phyloP scores from a whole-genome alignment of 2,329 filamentous ascomycete species.

The Cladorrhinum sp. region DNA sequence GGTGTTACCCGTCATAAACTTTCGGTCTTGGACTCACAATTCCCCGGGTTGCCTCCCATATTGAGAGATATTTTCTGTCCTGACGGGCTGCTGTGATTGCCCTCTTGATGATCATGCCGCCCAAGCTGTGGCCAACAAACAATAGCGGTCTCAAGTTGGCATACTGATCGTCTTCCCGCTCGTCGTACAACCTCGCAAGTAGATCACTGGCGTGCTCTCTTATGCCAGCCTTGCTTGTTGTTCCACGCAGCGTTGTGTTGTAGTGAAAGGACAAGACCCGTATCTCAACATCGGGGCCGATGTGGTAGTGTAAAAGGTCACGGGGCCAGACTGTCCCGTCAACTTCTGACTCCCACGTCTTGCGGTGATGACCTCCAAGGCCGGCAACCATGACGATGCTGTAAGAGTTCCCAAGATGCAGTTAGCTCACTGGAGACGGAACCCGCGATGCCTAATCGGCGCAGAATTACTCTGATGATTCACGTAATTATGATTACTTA shows the following conservation, averaged over 20 bases:
- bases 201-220: constrained; percentile 2
- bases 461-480: no score
- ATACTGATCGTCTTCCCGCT: not conserved
- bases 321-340: not conserved
- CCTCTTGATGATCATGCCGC: constrained; percentile 2
- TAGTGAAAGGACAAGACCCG: constrained; percentile 1
- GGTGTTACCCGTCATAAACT: no score
- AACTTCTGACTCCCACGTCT: not conserved
- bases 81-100: not conserved
- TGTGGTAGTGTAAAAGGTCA: not conserved
- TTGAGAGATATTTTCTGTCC: not conserved
- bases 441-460: no score
- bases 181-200: not conserved
- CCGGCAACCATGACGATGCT: not conserved
- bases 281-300: not conserved
- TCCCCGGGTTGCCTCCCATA: not conserved
- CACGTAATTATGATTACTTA: no score
- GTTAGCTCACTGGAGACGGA: no score
- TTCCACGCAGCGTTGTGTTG: constrained; percentile 1
- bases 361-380: not conserved
- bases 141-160: not conserved
- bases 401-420: no score
- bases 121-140: constrained; percentile 5
- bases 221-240: not conserved
- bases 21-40: not conserved